Evolutionary conservation across 2,329 filamentous ascomycete species (phyloP).

Genomic region (Monilinia aucupariae): DNA sequence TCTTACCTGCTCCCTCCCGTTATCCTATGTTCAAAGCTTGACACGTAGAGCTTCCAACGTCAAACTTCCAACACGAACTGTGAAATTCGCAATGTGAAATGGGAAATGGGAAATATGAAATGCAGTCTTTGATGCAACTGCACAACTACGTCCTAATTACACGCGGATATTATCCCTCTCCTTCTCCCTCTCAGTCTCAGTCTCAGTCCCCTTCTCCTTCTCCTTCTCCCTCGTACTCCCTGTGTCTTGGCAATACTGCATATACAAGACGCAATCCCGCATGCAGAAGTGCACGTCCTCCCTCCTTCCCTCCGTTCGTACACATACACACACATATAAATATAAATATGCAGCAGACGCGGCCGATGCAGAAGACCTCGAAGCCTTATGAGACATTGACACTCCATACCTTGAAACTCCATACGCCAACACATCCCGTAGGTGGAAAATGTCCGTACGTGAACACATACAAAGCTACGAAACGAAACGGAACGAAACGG

Average conservation of each 20-base stretch:
- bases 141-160: too few species aligned
- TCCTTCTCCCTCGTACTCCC: too few species aligned
- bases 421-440: neutral
- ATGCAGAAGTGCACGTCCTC: neutral
- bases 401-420: neutral
- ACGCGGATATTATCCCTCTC: too few species aligned
- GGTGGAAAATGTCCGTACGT: neutral
- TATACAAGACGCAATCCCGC: neutral
- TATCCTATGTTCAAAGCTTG: neutral
- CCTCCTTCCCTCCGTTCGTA: neutral
- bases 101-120: neutral
- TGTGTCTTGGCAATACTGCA: neutral
- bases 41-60: too few species aligned
- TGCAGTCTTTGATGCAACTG: neutral
- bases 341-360: neutral
- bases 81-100: neutral
- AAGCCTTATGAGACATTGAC: neutral
- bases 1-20: too few species aligned
- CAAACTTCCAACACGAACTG: neutral
- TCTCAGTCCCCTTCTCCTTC: neutral
- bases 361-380: neutral
- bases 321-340: neutral
- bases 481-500: too few species aligned
- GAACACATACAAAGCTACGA: too few species aligned
- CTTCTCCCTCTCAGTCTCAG: neutral